Percentiles rank a stretch among this genome's conserved stretches.
Conservation (phyloP, 768 basidiomycete genomes). For the Pulveroboletus sp. region DNA sequence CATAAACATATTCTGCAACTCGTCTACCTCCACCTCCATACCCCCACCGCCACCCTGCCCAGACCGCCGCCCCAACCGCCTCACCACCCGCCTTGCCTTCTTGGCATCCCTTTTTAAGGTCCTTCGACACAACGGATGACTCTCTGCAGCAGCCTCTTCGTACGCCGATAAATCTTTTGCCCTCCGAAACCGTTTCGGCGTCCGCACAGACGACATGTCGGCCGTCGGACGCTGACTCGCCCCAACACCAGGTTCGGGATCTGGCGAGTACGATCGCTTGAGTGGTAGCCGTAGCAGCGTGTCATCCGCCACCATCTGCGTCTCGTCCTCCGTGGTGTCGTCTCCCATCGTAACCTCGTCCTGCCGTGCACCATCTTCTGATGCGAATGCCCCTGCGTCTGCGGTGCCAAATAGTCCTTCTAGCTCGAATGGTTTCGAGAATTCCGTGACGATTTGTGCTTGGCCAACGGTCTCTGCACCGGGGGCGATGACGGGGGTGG, state of each 20-base stretch:
- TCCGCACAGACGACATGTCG: conserved; percentile 8
- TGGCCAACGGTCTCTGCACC: conserved; percentile 80
- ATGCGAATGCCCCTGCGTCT: conserved; percentile 72
- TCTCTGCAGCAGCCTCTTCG: conserved; percentile 42
- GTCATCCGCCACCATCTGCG: conserved; percentile 38
- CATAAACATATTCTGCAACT: conserved; percentile 23
- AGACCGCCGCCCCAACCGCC: conserved; percentile 16
- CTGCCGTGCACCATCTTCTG: conserved; percentile 9
- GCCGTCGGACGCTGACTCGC: background rate
- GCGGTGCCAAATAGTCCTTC: conserved; percentile 78
- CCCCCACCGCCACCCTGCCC: conserved; percentile 1
- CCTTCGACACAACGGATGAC: conserved; percentile 49
- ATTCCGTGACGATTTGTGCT: conserved; percentile 65
- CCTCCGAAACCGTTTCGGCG: conserved; percentile 57
- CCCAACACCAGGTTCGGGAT: background rate
- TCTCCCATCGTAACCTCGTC: conserved; percentile 40
- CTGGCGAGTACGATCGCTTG: conserved; percentile 20
- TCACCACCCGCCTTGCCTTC: conserved; percentile 50
- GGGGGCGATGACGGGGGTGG: conserved; percentile 42
- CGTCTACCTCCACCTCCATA: conserved; percentile 31
- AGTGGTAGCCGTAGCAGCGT: conserved; percentile 31
- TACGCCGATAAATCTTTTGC: conserved; percentile 51
- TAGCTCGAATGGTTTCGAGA: conserved; percentile 76
- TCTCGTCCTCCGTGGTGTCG: conserved; percentile 34
- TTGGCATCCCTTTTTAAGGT: conserved; percentile 63